A percentile compares a stretch with the other conserved stretches of the same genome.
Evolutionary conservation across 2,329 filamentous ascomycete species (phyloP).

Genomic region (Venturia oleaginea): DNA sequence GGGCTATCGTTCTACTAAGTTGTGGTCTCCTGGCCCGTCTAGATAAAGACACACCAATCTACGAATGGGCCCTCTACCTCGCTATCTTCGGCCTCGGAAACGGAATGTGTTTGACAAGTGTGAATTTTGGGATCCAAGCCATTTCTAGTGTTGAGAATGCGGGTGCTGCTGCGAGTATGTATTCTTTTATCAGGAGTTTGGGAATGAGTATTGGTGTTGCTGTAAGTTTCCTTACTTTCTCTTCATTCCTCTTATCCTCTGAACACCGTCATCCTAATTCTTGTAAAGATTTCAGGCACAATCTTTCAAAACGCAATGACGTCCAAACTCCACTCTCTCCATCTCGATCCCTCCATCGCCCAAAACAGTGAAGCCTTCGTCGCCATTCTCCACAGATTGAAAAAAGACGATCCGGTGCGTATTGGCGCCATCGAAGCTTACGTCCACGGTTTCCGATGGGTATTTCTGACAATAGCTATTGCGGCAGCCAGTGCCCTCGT

Average conservation of each 20-base stretch:
- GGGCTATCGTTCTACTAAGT: slow-evolving; percentile 29
- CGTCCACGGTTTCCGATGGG: slow-evolving; percentile 21
- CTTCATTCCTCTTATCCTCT: background rate
- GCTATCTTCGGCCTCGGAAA: slow-evolving; percentile 33
- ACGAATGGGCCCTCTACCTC: slow-evolving; percentile 30
- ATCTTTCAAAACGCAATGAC: slow-evolving; percentile 35
- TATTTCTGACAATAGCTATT: slow-evolving; percentile 21
- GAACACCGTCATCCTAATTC: background rate
- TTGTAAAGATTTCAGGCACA: slow-evolving; percentile 22
- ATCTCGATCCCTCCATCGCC: slow-evolving; percentile 21
- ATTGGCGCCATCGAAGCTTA: slow-evolving; percentile 21
- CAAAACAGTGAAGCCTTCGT: slow-evolving; percentile 23
- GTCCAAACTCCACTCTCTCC: slow-evolving; percentile 19
- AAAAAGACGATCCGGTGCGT: slow-evolving; percentile 16
- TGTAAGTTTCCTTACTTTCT: background rate
- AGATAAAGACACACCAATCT: slow-evolving; percentile 24
- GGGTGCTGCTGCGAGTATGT: slow-evolving; percentile 30
- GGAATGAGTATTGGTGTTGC: slow-evolving; percentile 39
- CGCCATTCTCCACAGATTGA: slow-evolving; percentile 20
- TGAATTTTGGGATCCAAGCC: slow-evolving; percentile 33
- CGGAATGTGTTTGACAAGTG: slow-evolving; percentile 32
- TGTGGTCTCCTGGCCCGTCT: slow-evolving; percentile 30
- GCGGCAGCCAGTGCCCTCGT: slow-evolving; percentile 18
- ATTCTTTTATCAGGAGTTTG: slow-evolving; percentile 30
- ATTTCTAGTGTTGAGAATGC: slow-evolving; percentile 25